Conservation (phyloP, 2,329 filamentous ascomycete genomes). For the Coleophoma eucalyptorum region DNA sequence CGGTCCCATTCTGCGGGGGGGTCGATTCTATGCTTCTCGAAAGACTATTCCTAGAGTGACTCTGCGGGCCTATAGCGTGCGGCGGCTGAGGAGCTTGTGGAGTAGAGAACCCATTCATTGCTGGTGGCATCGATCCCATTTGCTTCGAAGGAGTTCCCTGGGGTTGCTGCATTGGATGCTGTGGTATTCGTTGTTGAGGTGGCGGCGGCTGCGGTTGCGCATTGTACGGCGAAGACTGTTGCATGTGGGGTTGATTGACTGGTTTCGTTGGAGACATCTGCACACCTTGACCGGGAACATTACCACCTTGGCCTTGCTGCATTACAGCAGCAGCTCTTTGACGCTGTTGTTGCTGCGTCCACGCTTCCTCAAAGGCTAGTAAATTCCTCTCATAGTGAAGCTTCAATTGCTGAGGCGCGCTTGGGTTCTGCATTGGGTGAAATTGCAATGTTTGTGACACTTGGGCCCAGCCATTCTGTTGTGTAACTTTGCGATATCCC, state of each 20-base stretch:
- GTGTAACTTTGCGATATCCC: conserved; percentile 71
- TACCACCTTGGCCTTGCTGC: conserved; percentile 19
- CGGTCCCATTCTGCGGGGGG: conserved; percentile 26
- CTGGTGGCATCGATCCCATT: conserved; percentile 31
- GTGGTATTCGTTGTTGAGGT: conserved; percentile 36
- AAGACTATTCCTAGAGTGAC: conserved; percentile 46
- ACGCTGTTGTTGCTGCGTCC: conserved; percentile 49
- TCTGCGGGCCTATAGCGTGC: conserved; percentile 32
- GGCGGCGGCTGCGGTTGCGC: conserved; percentile 41
- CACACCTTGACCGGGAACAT: conserved; percentile 30
- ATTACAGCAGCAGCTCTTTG: conserved; percentile 26
- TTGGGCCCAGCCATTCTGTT: conserved; percentile 68
- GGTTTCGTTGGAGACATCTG: conserved; percentile 34
- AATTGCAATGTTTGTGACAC: conserved; percentile 65
- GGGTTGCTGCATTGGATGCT: conserved; percentile 37
- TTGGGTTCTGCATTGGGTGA: conserved; percentile 57
- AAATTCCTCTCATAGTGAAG: conserved; percentile 74
- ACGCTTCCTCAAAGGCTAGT: conserved; percentile 70
- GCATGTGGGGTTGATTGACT: conserved; percentile 40
- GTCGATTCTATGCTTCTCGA: conserved; percentile 45
- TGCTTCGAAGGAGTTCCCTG: conserved; percentile 44
- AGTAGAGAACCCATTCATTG: conserved; percentile 46
- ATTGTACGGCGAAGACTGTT: conserved; percentile 51
- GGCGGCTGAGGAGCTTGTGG: conserved; percentile 39
- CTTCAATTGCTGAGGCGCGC: conserved; percentile 66